Evolutionary conservation across 2,329 filamentous ascomycete species (phyloP), one percentile per base, ranked within the genome.

Genomic region (Nigrospora osmanthi): DNA sequence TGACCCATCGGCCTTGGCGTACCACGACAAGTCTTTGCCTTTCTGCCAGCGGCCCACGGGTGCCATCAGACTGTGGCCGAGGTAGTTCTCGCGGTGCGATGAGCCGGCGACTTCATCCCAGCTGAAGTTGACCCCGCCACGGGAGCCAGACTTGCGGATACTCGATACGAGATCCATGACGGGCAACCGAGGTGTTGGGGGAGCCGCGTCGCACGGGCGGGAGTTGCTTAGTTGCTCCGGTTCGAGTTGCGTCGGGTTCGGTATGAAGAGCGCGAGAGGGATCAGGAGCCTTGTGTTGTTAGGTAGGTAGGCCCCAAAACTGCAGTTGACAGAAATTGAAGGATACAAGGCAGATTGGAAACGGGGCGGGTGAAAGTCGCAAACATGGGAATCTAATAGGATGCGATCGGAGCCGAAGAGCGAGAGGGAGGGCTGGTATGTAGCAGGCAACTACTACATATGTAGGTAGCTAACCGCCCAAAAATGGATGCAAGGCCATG

Each of bases 101-200:
- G 89, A 94, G 52, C 75, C 81, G 62, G 91, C 85, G 60, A 98
- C 91, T 55, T 96, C 89, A 53, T 91, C 87, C 93, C 93, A 97
- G 68, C 84, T 90, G 72, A 98, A 98, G 65, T 96, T 89, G 66
- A 86, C 86, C 61, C 93, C 93, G 59, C 93, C 93, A 54, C 93
- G 85, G 57, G 89, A 93, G 64, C 95, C 91, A 15, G 75, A 70
- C 69, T 98, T 97, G 59, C 90, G 88, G 50, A 98, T 85, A 36
- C 87, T 89, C 48, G 90, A 87, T 44, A 97, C 81, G 45, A 98
- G 79, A 76, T 98, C 93, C 93, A 98, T 96, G 46, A 48, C 45
- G 41, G 4, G 23, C 23, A 28, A 28, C 23, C 23, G 23, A 28
- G 23, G 23, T 10, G 23, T 28, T 28, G 10, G 23, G 23, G 23